Base-by-base conservation (phyloP, 164 flowering plant genomes). In the Amborella trichopoda region DNA sequence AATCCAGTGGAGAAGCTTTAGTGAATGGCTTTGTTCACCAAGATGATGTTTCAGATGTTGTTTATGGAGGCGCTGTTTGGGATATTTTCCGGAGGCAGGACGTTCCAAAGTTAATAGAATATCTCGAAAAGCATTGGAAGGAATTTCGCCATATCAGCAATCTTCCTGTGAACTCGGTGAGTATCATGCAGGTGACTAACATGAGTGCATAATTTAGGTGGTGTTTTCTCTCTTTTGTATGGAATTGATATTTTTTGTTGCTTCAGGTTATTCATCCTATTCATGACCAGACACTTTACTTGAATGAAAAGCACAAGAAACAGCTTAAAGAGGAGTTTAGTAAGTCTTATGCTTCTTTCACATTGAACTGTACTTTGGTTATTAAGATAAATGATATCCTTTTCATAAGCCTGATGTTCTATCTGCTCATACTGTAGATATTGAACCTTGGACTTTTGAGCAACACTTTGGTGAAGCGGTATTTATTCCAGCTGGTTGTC, bases 401-500 rank as follows among this genome's bases (percentile, higher is more conserved):
- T n/a, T n/a, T n/a, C n/a, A n/a, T n/a, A n/a, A n/a, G n/a, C n/a
- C n/a, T n/a, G n/a, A n/a, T n/a, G n/a, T n/a, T n/a, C n/a, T n/a
- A n/a, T n/a, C n/a, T n/a, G n/a, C n/a, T n/a, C n/a, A n/a, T n/a
- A n/a, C 43, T 52, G 39, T 60, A 84, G 94, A 52, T 46, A 59
- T 84, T 43, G 90, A 84, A 55, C 82, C 94, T 16, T 84, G 94
- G 90, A 78, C 94, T 48, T 84, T 84, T 69, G 80, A 76, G 53
- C 94, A 84, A 58, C 34, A 75, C 60, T 78, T 76, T 53, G 94
- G 94, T 30, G 89, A 83, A 46, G 88, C 93, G 39, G 85, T 83
- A 33, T 73, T 83, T 51, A 80, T 83, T 56, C 93, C 87, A 34
- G 93, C 93, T 10, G 87, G 93, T 23, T 83, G 93, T 49, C 88